phyloP scores from a whole-genome alignment of 192 early-diverging fungal species.

The Backusella psychrophila region DNA sequence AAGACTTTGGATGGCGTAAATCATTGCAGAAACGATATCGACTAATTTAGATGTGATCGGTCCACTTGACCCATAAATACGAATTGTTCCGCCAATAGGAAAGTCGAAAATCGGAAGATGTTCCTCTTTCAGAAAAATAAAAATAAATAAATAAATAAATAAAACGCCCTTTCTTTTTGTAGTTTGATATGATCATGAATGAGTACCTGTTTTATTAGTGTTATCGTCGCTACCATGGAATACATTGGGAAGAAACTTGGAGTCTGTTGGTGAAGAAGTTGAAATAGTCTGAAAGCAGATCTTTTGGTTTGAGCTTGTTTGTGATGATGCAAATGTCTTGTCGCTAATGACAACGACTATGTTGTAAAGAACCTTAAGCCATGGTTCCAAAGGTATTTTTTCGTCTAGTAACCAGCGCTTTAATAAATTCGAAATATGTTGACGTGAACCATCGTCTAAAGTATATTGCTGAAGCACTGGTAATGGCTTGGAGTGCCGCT shows the following conservation, averaged over 20 bases:
- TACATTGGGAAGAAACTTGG: constrained; percentile 3
- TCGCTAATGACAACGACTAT: background rate
- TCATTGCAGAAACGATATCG: constrained; percentile 67
- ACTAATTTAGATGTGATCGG: constrained; percentile 2
- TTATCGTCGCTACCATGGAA: background rate
- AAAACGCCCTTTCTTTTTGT: background rate
- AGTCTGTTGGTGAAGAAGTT: background rate
- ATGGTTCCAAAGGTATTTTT: background rate
- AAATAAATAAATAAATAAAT: background rate
- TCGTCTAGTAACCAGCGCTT: background rate
- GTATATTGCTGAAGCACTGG: background rate
- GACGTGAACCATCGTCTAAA: constrained; percentile 6
- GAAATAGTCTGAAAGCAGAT: constrained; percentile 1
- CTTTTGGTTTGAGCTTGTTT: background rate
- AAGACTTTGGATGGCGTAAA: constrained; percentile 76
- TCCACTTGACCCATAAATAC: constrained; percentile 13
- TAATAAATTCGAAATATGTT: background rate
- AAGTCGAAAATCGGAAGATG: background rate
- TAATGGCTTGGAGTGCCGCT: background rate
- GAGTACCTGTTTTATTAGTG: background rate
- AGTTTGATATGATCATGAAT: background rate
- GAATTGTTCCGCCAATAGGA: constrained; percentile 19
- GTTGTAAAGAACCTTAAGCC: background rate
- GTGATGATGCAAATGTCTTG: constrained; percentile 1
- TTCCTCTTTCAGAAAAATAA: background rate